Conservation (phyloP, 768 basidiomycete species). For the Multifurca ochricompacta region DNA sequence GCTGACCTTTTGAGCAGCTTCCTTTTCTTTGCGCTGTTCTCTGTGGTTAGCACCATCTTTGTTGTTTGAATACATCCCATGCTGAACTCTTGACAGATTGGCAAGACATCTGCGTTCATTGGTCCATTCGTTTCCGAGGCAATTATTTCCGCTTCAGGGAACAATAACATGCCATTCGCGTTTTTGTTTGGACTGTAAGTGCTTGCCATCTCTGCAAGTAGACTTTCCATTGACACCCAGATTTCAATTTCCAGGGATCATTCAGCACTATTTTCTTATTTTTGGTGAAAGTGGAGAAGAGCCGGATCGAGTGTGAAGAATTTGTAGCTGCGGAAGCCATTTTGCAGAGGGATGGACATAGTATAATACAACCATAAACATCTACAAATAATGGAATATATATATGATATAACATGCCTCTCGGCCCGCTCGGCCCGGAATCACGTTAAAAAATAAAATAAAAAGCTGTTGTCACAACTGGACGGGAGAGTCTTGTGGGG, state of each 20-base stretch:
- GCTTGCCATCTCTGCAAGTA: neutral
- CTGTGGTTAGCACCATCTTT: constrained; percentile 38
- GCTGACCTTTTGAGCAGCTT: constrained; percentile 34
- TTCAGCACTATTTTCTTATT: constrained; percentile 52
- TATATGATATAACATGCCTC: too few species aligned
- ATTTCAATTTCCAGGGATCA: constrained; percentile 33
- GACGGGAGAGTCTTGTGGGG: too few species aligned
- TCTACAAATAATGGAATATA: too few species aligned
- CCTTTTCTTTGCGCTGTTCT: constrained; percentile 68
- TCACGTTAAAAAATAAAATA: too few species aligned
- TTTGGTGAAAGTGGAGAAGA: constrained; percentile 58
- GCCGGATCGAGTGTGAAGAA: constrained; percentile 51
- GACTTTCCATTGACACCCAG: neutral
- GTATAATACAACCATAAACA: too few species aligned
- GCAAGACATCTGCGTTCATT: constrained; percentile 71
- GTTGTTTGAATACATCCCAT: neutral
- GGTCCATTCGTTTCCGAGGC: constrained; percentile 70
- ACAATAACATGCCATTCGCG: constrained; percentile 72
- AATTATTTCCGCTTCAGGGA: constrained; percentile 57
- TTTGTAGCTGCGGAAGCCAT: constrained; percentile 52
- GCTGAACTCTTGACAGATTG: constrained; percentile 35
- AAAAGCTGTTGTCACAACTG: too few species aligned
- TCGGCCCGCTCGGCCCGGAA: neutral
- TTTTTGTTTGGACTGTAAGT: constrained; percentile 63
- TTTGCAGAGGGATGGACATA: too few species aligned